Evolutionary conservation across 108 stramenopile genomes (phyloP).

Genomic region (Skeletonema tropicum): DNA sequence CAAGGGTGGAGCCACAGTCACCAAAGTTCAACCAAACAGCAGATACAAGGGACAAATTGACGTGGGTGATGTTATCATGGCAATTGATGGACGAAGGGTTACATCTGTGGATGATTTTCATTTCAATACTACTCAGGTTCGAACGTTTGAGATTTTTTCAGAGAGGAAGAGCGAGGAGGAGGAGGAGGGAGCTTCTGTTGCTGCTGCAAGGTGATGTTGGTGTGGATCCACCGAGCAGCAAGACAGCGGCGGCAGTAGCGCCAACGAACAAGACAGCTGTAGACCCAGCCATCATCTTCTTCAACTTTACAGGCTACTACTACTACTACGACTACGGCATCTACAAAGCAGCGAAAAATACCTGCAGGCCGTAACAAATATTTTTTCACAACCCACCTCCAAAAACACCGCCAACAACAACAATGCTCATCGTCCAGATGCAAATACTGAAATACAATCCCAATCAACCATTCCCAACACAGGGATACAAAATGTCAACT

Average conservation of each 20-base stretch:
- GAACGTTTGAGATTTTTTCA: constrained; percentile 4
- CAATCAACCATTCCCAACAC: constrained; percentile 15
- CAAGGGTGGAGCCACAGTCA: constrained; percentile 7
- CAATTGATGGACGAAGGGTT: constrained; percentile 10
- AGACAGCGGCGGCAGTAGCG: neutral
- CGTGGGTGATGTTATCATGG: constrained; percentile 2
- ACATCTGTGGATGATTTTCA: neutral
- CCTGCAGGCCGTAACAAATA: constrained; percentile 4
- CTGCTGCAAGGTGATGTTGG: neutral
- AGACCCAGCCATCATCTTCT: neutral
- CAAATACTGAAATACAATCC: constrained; percentile 22
- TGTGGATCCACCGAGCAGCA: neutral
- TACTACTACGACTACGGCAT: no score
- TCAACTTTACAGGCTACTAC: neutral
- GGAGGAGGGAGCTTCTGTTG: neutral
- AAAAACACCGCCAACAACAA: neutral
- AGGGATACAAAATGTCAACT: constrained; percentile 27
- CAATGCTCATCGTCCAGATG: neutral
- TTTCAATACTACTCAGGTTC: neutral
- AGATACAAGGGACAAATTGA: neutral
- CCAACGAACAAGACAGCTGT: neutral
- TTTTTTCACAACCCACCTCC: constrained; percentile 9
- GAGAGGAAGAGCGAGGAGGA: no score
- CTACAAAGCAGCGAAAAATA: neutral
- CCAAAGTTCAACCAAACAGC: neutral